phyloP scores from a whole-genome alignment of 805 yeast species.

The Tetrapisispora fleetii region DNA sequence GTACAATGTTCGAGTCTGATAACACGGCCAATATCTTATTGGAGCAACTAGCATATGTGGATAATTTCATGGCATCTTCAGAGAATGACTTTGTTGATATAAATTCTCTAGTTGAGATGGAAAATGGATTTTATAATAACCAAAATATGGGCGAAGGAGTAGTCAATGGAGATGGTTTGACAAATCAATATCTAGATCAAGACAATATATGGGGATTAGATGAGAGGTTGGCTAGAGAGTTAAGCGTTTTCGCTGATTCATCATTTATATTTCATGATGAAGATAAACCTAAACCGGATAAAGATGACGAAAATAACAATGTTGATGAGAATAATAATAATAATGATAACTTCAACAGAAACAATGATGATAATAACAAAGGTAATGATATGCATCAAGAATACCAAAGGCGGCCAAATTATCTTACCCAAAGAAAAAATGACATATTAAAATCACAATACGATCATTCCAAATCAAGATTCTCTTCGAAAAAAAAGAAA shows the following conservation, averaged over 20 bases:
- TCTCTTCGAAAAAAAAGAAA: slow-evolving; percentile 13
- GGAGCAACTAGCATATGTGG: slow-evolving; percentile 74
- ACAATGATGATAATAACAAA: not conserved
- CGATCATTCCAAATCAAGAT: slow-evolving; percentile 24
- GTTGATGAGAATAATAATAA: slow-evolving; percentile 3
- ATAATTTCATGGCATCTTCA: slow-evolving; percentile 55
- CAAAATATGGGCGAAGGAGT: not conserved
- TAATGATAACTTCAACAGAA: not conserved
- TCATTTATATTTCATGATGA: slow-evolving; percentile 75
- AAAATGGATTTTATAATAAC: not conserved
- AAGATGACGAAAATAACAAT: slow-evolving; percentile 7
- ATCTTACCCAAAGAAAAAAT: slow-evolving; percentile 23
- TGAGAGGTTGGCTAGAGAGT: slow-evolving; percentile 49
- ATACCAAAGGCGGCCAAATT: slow-evolving; percentile 13
- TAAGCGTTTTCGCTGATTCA: slow-evolving; percentile 77
- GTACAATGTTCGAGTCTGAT: not conserved
- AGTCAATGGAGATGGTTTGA: not conserved
- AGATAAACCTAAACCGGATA: slow-evolving; percentile 31
- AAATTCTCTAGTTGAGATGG: slow-evolving; percentile 18
- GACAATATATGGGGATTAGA: slow-evolving; percentile 28
- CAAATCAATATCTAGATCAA: not conserved
- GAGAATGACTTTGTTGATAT: slow-evolving; percentile 33
- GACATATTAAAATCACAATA: slow-evolving; percentile 26
- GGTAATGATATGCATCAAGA: slow-evolving; percentile 3
- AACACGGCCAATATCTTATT: slow-evolving; percentile 36